A percentile compares a stretch with the other conserved stretches of the same genome.
phyloP scores from a whole-genome alignment of 2,329 filamentous ascomycete species.

The Fusarium agapanthi region DNA sequence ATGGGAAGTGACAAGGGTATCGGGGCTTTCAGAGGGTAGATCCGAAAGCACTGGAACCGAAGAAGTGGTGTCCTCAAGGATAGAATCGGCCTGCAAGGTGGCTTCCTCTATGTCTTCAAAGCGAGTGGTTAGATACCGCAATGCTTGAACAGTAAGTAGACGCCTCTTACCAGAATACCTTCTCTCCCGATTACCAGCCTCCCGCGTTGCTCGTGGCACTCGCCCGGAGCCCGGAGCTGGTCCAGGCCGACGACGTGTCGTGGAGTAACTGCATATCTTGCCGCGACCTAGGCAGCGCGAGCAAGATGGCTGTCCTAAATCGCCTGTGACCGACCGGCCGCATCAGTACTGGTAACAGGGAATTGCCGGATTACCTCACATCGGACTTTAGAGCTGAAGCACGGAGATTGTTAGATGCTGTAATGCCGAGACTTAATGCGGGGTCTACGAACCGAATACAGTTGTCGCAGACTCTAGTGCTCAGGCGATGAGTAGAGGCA shows the following conservation, averaged over 20 bases:
- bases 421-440: not conserved
- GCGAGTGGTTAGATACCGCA: not conserved
- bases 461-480: not conserved
- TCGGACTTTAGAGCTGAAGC: not conserved
- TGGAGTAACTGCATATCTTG: not conserved
- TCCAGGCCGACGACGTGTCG: not conserved
- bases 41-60: not conserved
- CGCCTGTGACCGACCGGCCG: not conserved
- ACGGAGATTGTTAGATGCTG: not conserved
- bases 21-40: not conserved
- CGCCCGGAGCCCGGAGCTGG: not conserved
- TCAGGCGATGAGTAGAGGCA: not conserved
- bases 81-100: no score
- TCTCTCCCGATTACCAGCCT: not conserved
- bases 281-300: not conserved
- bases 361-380: not conserved
- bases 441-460: not conserved
- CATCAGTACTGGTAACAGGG: not conserved
- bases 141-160: fast-evolving
- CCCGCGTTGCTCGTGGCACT: not conserved
- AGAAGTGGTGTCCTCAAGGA: no score
- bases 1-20: not conserved
- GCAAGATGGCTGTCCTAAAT: not conserved
- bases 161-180: not conserved
- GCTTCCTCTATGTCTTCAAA: fast-evolving